phyloP scores from a whole-genome alignment of 2,329 filamentous ascomycete genomes.

The Pezizomycotina sp. region DNA sequence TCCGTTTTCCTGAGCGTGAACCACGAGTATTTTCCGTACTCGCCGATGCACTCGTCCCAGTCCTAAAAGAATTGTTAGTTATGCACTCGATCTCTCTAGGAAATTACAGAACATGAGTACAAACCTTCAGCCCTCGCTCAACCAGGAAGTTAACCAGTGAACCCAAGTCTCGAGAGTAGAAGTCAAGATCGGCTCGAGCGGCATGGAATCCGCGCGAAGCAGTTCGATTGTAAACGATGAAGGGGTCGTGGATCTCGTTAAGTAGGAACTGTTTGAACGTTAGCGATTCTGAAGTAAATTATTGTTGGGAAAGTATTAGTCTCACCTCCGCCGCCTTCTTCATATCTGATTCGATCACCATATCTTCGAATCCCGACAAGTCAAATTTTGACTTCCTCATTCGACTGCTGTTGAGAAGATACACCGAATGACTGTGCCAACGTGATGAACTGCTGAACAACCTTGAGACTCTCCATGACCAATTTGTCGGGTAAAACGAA shows the following conservation, averaged over 20 bases:
- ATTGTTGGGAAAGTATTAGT: too few relatives aligned
- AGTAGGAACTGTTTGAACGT: too few relatives aligned
- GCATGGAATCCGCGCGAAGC: too few relatives aligned
- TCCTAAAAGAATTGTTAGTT: conserved; percentile 13
- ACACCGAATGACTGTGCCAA: conserved; percentile 20
- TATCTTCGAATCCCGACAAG: conserved; percentile 37
- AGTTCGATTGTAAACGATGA: too few relatives aligned
- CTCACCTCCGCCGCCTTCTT: conserved; percentile 23
- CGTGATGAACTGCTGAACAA: conserved; percentile 17
- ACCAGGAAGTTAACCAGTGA: conserved; percentile 35
- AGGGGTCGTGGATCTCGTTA: conserved; percentile 24
- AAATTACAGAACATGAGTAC: conserved; percentile 1
- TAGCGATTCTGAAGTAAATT: too few relatives aligned
- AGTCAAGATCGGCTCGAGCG: conserved; percentile 8
- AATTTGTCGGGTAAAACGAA: conserved; percentile 19
- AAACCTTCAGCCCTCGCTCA: conserved; percentile 31
- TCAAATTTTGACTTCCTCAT: conserved; percentile 50
- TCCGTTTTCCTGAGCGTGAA: conserved; percentile 32
- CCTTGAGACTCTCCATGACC: conserved; percentile 21
- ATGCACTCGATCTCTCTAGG: neutral
- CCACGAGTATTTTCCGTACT: conserved; percentile 38
- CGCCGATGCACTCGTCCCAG: conserved; percentile 42
- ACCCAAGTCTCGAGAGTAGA: conserved; percentile 33
- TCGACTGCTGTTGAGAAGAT: conserved; percentile 26
- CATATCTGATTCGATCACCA: conserved; percentile 15